These are phyloP conservation scores for Boletus mariae DNA, from an alignment of 1,284 basidiomycete genomes.

Conservation along the genomic window DNA sequence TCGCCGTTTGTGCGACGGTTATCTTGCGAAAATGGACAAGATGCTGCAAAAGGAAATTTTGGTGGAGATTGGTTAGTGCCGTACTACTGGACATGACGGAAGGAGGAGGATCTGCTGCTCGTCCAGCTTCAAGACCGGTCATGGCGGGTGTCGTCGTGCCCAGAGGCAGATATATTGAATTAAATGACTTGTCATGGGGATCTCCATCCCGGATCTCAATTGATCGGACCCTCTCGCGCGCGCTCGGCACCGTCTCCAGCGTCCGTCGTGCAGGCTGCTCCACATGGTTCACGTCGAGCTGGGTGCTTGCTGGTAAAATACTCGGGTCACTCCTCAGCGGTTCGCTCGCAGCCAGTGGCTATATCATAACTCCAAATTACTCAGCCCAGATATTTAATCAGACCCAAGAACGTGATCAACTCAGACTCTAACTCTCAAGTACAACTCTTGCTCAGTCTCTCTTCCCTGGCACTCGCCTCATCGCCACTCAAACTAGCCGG, in stretches of 20 bases:
- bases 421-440: constrained; percentile 20
- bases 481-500: background rate
- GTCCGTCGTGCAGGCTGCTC: background rate
- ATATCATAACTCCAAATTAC: constrained; percentile 17
- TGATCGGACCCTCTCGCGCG: constrained; percentile 23
- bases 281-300: constrained; percentile 7
- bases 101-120: background rate
- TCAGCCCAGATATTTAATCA: constrained; percentile 33
- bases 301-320: background rate
- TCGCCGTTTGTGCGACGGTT: constrained; percentile 9
- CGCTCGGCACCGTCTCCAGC: constrained; percentile 26
- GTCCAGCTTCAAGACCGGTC: background rate
- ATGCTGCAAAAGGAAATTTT: constrained; percentile 25
- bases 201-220: constrained; percentile 31
- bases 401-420: constrained; percentile 14
- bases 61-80: constrained; percentile 4
- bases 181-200: constrained; percentile 10
- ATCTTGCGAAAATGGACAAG: constrained; percentile 14
- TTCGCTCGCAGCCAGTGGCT: constrained; percentile 8
- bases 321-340: background rate
- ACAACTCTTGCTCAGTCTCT: background rate
- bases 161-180: background rate
- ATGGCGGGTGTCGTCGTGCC: background rate
- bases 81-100: background rate
- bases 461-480: constrained; percentile 2